Base-by-base conservation (phyloP, 257 asterid genomes). In the Solanum lignicaule region DNA sequence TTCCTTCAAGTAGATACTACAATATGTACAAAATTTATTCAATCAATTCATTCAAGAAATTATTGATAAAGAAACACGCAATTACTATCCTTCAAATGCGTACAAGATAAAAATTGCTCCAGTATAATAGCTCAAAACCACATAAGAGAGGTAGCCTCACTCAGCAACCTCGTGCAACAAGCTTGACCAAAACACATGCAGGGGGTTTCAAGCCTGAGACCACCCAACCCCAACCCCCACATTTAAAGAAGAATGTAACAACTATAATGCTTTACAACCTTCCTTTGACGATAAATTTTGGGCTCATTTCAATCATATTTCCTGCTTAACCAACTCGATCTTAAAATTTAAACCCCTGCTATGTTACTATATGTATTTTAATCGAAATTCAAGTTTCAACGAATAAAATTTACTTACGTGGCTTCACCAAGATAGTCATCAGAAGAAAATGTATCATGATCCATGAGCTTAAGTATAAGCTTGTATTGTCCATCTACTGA, bases 261-360 rank as follows among this genome's bases (percentile, higher is more conserved):
- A 93, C 78, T 92, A 91, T 32, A 98, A 95, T 90, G 94, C 95
- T 66, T 90, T 91, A 89, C 92, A 93, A 87, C 98, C 97, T 85
- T 94, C 87, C 73, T 97, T 97, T 86, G 95, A 92, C 55, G 93
- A 93, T 91, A 91, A 92, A 87, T 97, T 97, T 23, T 97, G 98
- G 98, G 89, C 94, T 31, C 98, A 97, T 93, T 97, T 97, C 88
- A 95, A 93, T 90, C 98, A 98, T 79, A 94, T 95, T 10, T 98
- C 98, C 35, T 69, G 23, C 21, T 69, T 18, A 29, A 69, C 12
- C 3, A 69, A 14, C 12, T 69, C 12, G 23, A 29, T 15, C 38
- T 29, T 29, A 69, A 69, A 69, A 69, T 14, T 69, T 14, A 15
- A 69, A 7, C 0, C 38, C 12, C 0, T 0, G 1, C 6, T 29